phyloP scores from a whole-genome alignment of 2,329 filamentous ascomycete genomes.

The Fusarium haematococcum region DNA sequence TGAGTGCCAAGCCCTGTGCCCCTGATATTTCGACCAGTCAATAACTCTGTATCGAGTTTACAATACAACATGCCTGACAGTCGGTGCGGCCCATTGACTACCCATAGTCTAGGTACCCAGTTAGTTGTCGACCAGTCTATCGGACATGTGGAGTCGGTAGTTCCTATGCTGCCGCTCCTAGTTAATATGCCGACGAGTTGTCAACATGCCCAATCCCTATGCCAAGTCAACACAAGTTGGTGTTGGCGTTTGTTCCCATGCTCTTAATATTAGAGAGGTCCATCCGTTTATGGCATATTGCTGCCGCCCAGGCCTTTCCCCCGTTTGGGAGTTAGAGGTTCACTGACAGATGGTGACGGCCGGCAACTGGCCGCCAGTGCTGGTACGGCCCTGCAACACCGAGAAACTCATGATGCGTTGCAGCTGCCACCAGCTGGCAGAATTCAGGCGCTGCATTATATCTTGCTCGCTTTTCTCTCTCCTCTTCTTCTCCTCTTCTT shows the following conservation, averaged over 20 bases:
- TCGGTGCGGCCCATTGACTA: not conserved
- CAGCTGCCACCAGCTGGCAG: not conserved
- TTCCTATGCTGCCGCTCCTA: not conserved
- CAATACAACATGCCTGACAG: not conserved
- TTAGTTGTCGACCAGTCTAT: not conserved
- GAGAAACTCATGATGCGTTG: not conserved
- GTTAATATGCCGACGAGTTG: not conserved
- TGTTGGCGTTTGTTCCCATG: not conserved
- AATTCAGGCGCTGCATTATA: not conserved
- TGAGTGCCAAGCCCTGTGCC: not conserved
- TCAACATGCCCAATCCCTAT: not conserved
- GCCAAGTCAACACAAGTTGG: not conserved
- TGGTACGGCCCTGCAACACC: not conserved
- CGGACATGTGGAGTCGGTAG: not conserved
- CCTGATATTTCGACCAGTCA: not conserved
- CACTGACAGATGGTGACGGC: not conserved
- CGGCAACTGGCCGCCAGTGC: not conserved
- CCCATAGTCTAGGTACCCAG: too few relatives aligned
- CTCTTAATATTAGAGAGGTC: not conserved
- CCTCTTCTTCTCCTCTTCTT: not conserved
- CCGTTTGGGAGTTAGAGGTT: not conserved
- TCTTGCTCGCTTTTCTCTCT: not conserved
- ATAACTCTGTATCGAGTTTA: not conserved
- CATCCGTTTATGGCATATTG: not conserved
- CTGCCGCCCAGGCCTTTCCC: not conserved